Evolutionary conservation across 2,329 filamentous ascomycete species (phyloP), one percentile per base, ranked within the genome.

Genomic region (Fusarium redolens): DNA sequence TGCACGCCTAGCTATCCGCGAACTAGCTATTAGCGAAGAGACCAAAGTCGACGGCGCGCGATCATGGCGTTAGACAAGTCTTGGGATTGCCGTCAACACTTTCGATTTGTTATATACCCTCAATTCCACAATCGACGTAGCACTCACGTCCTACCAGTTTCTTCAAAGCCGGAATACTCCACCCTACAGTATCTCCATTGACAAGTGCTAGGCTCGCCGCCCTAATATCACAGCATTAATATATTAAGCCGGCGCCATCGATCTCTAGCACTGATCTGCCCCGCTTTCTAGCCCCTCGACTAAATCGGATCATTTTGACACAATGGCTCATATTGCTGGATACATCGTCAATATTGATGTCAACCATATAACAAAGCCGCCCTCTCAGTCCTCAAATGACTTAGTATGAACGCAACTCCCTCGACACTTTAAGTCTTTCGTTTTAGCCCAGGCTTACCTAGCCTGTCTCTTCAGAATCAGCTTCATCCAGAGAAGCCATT

Each of bases 261-360:
- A 74, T 69, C 67, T 77, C 72, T 75, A 48, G 77, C 69, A 75
- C 75, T 68, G 54, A 66, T 54, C 65, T 70, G 60, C 63, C 68
- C 68, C 73, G 64, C 54, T 60, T 71, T 72, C 61, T 65, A 67
- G 72, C 68, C 40, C 56, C 38, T 55, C 61, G 48, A 69, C 54
- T 57, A 59, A 56, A 68, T 71, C 68, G 58, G 51, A 65, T 71
- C 65, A 65, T 74, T 70, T 74, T 65, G 68, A 75, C 74, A 72
- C 80, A 80, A 91, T 91, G 89, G 88, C 88, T 81, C 89, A 91
- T 80, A 91, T 91, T 81, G 87, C 86, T 79, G 86, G 83, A 75
- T 90, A 88, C 79, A 85, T 91, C 82, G 82, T 86, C 73, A 84
- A 86, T 75, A 78, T 79, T 65, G 86, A 86, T 75, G 78, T 81